A percentile compares a stretch with the other conserved stretches of the same genome.
Conservation (phyloP, 768 basidiomycete species). For the Mycena filopes region DNA sequence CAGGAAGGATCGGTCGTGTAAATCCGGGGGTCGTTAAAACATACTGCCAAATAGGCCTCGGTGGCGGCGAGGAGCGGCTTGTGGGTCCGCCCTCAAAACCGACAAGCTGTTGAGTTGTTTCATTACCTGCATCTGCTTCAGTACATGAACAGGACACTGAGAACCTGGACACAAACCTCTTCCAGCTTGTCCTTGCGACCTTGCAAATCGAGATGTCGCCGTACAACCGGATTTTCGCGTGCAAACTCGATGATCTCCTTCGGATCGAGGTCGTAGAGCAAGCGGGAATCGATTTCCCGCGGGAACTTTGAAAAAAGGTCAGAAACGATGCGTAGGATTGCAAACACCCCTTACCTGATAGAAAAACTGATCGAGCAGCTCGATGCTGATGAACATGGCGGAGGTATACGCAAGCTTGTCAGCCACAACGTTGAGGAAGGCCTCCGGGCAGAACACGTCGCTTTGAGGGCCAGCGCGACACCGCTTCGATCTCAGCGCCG, state of each 20-base stretch:
- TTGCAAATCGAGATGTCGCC: constrained; percentile 91
- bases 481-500: constrained; percentile 88
- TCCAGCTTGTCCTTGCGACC: constrained; percentile 98
- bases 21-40: constrained; percentile 54
- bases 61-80: constrained; percentile 76
- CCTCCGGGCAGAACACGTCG: constrained; percentile 93
- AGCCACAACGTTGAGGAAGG: constrained; percentile 95
- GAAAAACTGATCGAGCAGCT: constrained; percentile 97
- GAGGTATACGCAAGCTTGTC: constrained; percentile 97
- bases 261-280: constrained; percentile 94
- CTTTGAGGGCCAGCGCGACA: constrained; percentile 90
- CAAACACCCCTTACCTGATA: constrained; percentile 79
- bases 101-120: constrained; percentile 93
- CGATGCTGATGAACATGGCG: constrained; percentile 99
- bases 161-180: constrained; percentile 63
- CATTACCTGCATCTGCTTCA: constrained; percentile 73
- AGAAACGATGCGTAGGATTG: not conserved
- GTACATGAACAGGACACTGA: not conserved
- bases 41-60: constrained; percentile 84
- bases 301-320: constrained; percentile 74
- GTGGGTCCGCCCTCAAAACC: constrained; percentile 85
- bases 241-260: constrained; percentile 92
- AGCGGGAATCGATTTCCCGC: constrained; percentile 93
- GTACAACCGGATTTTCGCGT: constrained; percentile 91
- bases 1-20: constrained; percentile 3